phyloP scores from a whole-genome alignment of 2,329 filamentous ascomycete species.

The Aureobasidium mangrovei region DNA sequence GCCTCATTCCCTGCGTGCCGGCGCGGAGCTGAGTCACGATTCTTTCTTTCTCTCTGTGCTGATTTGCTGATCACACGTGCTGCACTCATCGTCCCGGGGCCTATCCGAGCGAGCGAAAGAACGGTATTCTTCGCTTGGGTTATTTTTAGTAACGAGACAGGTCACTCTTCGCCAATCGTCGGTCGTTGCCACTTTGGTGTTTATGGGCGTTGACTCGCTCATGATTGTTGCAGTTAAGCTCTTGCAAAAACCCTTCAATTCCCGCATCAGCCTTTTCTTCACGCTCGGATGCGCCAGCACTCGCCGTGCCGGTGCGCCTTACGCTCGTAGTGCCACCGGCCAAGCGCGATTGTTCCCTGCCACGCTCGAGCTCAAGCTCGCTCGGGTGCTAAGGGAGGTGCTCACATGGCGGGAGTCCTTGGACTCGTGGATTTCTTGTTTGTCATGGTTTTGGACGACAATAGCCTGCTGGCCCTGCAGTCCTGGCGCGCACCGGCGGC shows the following conservation, averaged over 20 bases:
- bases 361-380: background rate
- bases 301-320: conserved; percentile 5
- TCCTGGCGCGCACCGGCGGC: background rate
- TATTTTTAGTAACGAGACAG: conserved; percentile 11
- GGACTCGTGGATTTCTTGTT: background rate
- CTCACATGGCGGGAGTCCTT: conserved; percentile 5
- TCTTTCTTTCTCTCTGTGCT: background rate
- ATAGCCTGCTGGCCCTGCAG: background rate
- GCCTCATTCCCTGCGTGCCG: background rate
- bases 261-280: conserved; percentile 5
- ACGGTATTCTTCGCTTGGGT: conserved; percentile 2
- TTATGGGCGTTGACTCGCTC: conserved; percentile 3
- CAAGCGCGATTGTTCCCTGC: background rate
- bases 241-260: background rate
- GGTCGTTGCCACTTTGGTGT: conserved; percentile 5
- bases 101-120: conserved; percentile 5
- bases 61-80: conserved; percentile 12
- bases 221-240: background rate
- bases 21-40: background rate
- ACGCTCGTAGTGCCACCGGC: background rate
- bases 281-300: background rate
- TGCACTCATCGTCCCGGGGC: background rate
- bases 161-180: conserved; percentile 5
- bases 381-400: background rate
- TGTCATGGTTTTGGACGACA: background rate